phyloP scores from a whole-genome alignment of 2,329 filamentous ascomycete genomes.

The Colletotrichum liaoningense region DNA sequence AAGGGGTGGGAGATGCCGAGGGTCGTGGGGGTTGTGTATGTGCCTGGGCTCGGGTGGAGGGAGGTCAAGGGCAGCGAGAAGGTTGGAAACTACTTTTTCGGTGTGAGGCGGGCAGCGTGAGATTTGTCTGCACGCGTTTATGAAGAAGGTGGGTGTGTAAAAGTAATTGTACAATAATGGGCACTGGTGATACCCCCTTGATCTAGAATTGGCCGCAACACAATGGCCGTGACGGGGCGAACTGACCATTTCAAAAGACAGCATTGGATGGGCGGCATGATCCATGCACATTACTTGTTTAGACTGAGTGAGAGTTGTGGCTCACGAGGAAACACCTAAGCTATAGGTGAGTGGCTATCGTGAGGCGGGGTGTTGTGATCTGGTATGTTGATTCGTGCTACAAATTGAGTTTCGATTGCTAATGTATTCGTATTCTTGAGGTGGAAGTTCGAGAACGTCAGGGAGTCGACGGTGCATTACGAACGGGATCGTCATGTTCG shows the following conservation, averaged over 20 bases:
- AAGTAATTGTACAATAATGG: constrained; percentile 16
- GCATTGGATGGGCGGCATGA: background rate
- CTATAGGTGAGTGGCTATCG: too few species aligned
- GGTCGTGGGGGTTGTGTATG: constrained; percentile 87
- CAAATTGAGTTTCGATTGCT: constrained; percentile 6
- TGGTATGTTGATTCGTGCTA: background rate
- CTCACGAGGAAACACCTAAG: background rate
- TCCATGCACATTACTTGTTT: background rate
- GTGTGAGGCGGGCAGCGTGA: constrained; percentile 65
- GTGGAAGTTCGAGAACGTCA: background rate
- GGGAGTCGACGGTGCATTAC: background rate
- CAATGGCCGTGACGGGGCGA: background rate
- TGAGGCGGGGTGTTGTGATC: background rate
- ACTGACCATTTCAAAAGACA: background rate
- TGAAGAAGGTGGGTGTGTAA: background rate
- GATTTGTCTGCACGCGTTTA: background rate
- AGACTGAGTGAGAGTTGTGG: background rate
- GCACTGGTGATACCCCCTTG: constrained; percentile 20
- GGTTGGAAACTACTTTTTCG: constrained; percentile 97
- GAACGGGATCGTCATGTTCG: background rate
- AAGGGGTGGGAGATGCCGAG: constrained; percentile 69
- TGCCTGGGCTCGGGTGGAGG: constrained; percentile 92
- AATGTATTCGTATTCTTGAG: constrained; percentile 2
- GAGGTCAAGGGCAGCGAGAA: constrained; percentile 83
- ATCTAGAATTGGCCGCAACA: background rate